Evolutionary conservation across 345 rosid species (phyloP), one percentile per base, ranked within the genome.

Genomic region (Eucalyptus erythrocorys): DNA sequence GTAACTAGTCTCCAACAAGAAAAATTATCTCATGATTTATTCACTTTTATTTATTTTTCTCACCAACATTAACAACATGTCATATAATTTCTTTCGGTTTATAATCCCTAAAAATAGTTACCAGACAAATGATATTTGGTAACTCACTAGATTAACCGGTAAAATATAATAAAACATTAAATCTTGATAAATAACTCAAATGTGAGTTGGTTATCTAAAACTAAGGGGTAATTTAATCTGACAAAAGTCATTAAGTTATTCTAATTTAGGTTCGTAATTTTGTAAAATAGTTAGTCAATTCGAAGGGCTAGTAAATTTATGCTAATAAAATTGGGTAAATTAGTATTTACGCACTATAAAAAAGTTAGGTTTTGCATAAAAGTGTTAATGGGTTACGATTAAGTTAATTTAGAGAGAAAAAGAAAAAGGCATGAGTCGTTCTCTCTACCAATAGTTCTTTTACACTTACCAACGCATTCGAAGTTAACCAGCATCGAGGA

Each of bases 1-100:
- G 16, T 30, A 30, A 30, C 71, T 13, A 14, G 71, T 61, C 71
- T 61, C 34, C n/a, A n/a, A 64, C 71, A 13, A 64, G 14, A 61
- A n/a, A 57, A 57, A 1, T 5, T 49, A 14, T 59, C 68, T 27
- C 16, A 3, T 59, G 32, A 59, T 59, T 27, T 59, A 59, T 59
- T 13, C 68, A 6, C 32, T 59, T 55, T 59, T 27, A 27, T 64
- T 64, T 64, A 64, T 14, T 64, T 30, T 64, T 64, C 71, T 61
- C 6, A 61, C 9, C 8, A 15, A 30, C 8, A 32, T 7, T n/a
- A 64, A 7, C 3, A 1, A 13, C 1, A 1, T 14, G 37, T 64
- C 19, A n/a, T 64, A 30, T 66, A 4, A 66, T 66, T 66, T 51
- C 2, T 51, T 71, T 37, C 8, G 13, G 45, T 10, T 34, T 42